Base-by-base conservation (phyloP, 2,329 filamentous ascomycete species). In the Penicillium rolfsii region DNA sequence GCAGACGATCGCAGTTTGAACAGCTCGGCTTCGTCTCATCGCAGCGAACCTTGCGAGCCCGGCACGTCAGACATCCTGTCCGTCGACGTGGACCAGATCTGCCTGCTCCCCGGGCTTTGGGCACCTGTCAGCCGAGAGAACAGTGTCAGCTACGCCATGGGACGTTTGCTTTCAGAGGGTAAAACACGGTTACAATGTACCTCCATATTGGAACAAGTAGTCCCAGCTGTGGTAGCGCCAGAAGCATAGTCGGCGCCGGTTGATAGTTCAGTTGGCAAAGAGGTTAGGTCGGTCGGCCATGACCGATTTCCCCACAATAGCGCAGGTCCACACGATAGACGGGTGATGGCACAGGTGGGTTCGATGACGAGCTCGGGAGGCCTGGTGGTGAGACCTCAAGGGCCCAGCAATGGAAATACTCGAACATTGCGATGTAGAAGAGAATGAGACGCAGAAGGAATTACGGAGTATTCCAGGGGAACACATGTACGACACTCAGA, bases 11-110 rank as follows among this genome's bases (percentile, higher is more conserved):
- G 53, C 75, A 77, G 59, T 75, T 74, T 35, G 72, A 66, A 58
- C 74, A 76, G 36, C 64, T 66, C 6, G 74, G 74, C 55, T 75
- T 76, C 8, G 64, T 41, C 58, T 76, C 73, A 58, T 75, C 73
- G 60, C 74, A 76, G 52, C 73, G 73, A 28, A 76, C 74, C 60
- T 76, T 76, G 53, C 74, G 73, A 30, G 72, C 67, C 50, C 74
- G 67, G 60, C 74, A 76, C 53, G 74, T 76, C 54, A 75, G 57
- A 55, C 74, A 76, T 26, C 74, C 74, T 11, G 73, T 75, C 52
- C 72, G 67, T 48, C 73, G 67, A 46, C 74, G 74, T 35, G 74
- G 74, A 36, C 74, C 74, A 45, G 74, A 75, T 41, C 74, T 69
- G 52, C 74, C 74, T 55, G 69, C 62, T 58, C 74, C 73, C 59